Evolutionary conservation across 768 basidiomycete genomes (phyloP).

Genomic region (Suillus lakei): DNA sequence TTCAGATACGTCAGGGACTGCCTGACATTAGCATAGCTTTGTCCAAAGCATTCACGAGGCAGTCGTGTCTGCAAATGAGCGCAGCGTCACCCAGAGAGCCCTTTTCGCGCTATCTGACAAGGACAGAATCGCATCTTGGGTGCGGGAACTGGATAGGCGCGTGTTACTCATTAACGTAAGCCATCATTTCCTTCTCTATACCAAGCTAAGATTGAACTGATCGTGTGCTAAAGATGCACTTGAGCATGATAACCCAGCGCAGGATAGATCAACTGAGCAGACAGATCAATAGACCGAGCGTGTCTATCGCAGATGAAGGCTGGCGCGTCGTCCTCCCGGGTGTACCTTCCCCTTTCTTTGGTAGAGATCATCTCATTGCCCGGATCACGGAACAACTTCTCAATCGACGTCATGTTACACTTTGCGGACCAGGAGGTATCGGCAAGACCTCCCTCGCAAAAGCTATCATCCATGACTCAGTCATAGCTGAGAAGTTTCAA

Average conservation of each 20-base stretch:
- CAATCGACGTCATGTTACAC: slow-evolving; percentile 3
- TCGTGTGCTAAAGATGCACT: background rate
- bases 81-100: background rate
- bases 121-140: background rate
- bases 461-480: slow-evolving; percentile 5
- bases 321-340: background rate
- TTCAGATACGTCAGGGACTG: background rate
- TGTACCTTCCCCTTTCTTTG: slow-evolving; percentile 4
- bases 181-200: background rate
- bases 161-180: background rate
- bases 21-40: background rate
- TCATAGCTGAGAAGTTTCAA: slow-evolving; percentile 2
- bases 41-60: background rate
- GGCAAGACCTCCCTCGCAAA: slow-evolving; percentile 8
- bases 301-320: background rate
- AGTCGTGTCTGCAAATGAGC: background rate
- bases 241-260: background rate
- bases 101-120: background rate
- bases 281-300: background rate
- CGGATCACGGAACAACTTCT: background rate
- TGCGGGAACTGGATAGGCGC: background rate
- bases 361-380: background rate
- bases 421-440: slow-evolving; percentile 6
- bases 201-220: background rate
- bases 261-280: background rate